These are phyloP conservation scores for Schizosaccharomyces pombe DNA, from an alignment of 805 yeast genomes.

Conservation along the genomic window DNA sequence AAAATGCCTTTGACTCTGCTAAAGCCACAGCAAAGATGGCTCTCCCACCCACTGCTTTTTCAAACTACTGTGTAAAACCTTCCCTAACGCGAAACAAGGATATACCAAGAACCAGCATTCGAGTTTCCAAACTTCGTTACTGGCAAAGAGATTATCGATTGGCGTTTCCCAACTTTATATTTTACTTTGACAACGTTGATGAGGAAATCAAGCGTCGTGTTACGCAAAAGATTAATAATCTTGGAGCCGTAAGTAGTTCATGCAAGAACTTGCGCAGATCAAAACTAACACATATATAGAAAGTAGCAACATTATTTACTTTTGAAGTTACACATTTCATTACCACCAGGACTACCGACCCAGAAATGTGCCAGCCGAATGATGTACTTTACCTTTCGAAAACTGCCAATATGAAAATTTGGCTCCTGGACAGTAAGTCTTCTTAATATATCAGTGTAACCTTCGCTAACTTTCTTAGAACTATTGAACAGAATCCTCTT, in stretches of 20 bases:
- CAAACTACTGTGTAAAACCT: background rate
- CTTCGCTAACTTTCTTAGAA: background rate
- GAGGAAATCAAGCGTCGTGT: constrained; percentile 12
- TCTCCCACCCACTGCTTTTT: background rate
- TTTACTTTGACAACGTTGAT: constrained; percentile 35
- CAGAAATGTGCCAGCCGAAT: constrained; percentile 8
- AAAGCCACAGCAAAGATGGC: background rate
- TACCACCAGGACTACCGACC: constrained; percentile 25
- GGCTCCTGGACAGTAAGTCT: constrained; percentile 44
- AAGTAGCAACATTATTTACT: constrained; percentile 37
- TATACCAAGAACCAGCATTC: background rate
- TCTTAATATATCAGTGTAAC: no score
- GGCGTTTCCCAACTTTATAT: constrained; percentile 10
- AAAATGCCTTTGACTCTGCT: background rate
- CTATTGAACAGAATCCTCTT: background rate
- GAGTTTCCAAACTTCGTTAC: background rate
- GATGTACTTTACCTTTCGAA: constrained; percentile 49
- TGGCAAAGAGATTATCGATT: constrained; percentile 2
- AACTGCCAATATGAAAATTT: constrained; percentile 44
- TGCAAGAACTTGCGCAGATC: background rate
- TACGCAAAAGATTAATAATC: constrained; percentile 11
- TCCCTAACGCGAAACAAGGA: background rate
- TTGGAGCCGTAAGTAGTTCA: constrained; percentile 14
- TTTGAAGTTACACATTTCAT: constrained; percentile 51
- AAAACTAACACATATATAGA: constrained; percentile 6